A percentile compares a stretch with the other conserved stretches of the same genome.
These are phyloP conservation scores for Taxillus chinensis DNA, from an alignment of 164 flowering plant species.

Conservation along the genomic window DNA sequence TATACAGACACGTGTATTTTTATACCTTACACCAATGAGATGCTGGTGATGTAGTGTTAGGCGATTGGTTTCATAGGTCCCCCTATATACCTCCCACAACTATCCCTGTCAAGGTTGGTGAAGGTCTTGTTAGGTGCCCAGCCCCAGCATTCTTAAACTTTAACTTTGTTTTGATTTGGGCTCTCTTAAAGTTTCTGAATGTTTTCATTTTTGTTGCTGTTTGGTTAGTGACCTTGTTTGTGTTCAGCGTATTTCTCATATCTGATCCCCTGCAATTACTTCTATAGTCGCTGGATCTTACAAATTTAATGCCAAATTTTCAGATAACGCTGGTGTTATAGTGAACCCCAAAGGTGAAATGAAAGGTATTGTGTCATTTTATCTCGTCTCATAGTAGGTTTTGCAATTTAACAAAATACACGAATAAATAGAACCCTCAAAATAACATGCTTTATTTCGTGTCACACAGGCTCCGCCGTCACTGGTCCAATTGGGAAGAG, in stretches of 20 bases:
- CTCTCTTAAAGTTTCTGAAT: too few relatives aligned
- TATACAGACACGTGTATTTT: neutral
- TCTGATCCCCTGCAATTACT: too few relatives aligned
- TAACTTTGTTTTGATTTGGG: too few relatives aligned
- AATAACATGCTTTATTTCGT: neutral
- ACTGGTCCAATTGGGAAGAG: slow-evolving; percentile 53
- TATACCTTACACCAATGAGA: neutral
- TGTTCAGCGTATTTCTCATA: too few relatives aligned
- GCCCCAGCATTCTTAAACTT: too few relatives aligned
- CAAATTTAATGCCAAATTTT: slow-evolving; percentile 3
- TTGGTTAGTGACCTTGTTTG: too few relatives aligned
- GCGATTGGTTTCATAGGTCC: neutral
- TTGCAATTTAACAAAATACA: too few relatives aligned
- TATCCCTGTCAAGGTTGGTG: slow-evolving; percentile 1
- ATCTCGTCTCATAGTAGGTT: too few relatives aligned
- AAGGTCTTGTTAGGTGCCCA: neutral
- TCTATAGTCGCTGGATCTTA: too few relatives aligned
- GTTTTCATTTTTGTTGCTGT: too few relatives aligned
- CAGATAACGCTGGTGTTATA: slow-evolving; percentile 78
- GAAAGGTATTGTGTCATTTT: slow-evolving; percentile 39
- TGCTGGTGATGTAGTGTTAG: slow-evolving; percentile 3
- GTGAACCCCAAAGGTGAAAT: slow-evolving; percentile 81
- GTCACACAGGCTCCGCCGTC: slow-evolving; percentile 31
- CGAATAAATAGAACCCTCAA: too few relatives aligned
- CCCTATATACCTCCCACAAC: neutral